Conservation (phyloP, 495 filamentous ascomycete genomes). For the Bathelium albidoporum region DNA sequence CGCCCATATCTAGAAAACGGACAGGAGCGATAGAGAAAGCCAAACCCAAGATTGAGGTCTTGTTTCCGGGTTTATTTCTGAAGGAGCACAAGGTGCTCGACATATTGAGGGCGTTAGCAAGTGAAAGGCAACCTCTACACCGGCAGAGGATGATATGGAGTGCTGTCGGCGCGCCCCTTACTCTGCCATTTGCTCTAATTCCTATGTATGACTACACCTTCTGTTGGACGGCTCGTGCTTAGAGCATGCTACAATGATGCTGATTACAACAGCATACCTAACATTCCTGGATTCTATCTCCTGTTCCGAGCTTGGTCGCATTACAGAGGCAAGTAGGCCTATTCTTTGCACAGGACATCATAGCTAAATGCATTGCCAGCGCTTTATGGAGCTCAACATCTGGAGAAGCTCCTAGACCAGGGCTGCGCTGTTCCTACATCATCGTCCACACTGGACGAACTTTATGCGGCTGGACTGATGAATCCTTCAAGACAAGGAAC, state of each 20-base stretch:
- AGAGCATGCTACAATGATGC: conserved; percentile 1
- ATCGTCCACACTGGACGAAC: conserved; percentile 53
- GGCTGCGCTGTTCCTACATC: conserved; percentile 54
- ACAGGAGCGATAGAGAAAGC: conserved; percentile 49
- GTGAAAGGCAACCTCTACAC: conserved; percentile 73
- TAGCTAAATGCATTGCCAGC: conserved; percentile 34
- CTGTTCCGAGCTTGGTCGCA: conserved; percentile 68
- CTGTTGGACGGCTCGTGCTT: background rate
- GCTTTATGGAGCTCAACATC: conserved; percentile 70
- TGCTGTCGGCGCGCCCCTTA: conserved; percentile 72
- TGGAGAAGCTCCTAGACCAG: conserved; percentile 68
- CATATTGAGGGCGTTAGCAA: conserved; percentile 55
- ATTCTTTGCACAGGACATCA: background rate
- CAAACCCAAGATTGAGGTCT: conserved; percentile 58
- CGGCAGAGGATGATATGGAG: conserved; percentile 67
- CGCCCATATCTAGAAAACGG: conserved; percentile 61
- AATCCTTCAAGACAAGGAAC: conserved; percentile 25
- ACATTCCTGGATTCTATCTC: conserved; percentile 96
- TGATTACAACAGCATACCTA: conserved; percentile 57
- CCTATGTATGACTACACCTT: conserved; percentile 55
- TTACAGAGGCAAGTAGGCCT: conserved; percentile 44
- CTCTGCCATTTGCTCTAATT: conserved; percentile 66
- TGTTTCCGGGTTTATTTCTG: conserved; percentile 65
- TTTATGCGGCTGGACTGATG: conserved; percentile 47
- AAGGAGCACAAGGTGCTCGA: conserved; percentile 46